Base-by-base conservation (phyloP, 805 yeast genomes). In the Metschnikowia cubensis region DNA sequence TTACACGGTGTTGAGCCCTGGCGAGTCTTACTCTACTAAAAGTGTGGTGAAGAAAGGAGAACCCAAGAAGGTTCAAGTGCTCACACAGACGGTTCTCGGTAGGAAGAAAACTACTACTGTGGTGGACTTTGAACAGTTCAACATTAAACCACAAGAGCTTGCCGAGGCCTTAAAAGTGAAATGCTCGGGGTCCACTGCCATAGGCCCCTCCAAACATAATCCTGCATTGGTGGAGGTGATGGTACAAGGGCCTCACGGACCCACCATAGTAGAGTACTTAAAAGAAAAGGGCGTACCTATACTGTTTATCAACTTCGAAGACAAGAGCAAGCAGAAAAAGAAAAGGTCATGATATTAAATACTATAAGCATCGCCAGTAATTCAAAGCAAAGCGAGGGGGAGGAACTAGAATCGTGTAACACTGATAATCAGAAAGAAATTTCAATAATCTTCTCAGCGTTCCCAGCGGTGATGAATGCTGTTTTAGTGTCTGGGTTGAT, bases 201-300 rank as follows among this genome's bases (percentile, higher is more conserved):
- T 87, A 10, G 85, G 84, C 0, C 82, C 80, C 29, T 79, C 81
- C 38, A 71, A 73, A 14, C 79, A 78, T 36, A 77, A 80, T 46
- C 84, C 84, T 4, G 77, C 75, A 35, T 60, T 77, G 0, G 65
- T 74, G 37, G 95, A 88, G 59, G 89, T 94, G 3, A 77, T 83
- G 42, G 96, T 94, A 2, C 98, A 94, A 69, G 99, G 99, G 0
- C 87, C 92, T 2, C 98, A 92, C 63, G 82, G 83, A 21, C 77
- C 80, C 42, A 64, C 76, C 0, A 80, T 86, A 10, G 69, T 75
- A n/a, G 84, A 83, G 2, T 64, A 84, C 41, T 68, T 91, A 50
- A 75, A 70, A 40, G 70, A 69, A 4, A 71, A 81, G 50, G 96
- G 96, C 0, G 68, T 92, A 22, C 84, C 85, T 21, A 64, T 76